Percentiles rank a stretch among this genome's conserved stretches.
phyloP scores from a whole-genome alignment of 768 basidiomycete species.

The Solioccasus polychromus region DNA sequence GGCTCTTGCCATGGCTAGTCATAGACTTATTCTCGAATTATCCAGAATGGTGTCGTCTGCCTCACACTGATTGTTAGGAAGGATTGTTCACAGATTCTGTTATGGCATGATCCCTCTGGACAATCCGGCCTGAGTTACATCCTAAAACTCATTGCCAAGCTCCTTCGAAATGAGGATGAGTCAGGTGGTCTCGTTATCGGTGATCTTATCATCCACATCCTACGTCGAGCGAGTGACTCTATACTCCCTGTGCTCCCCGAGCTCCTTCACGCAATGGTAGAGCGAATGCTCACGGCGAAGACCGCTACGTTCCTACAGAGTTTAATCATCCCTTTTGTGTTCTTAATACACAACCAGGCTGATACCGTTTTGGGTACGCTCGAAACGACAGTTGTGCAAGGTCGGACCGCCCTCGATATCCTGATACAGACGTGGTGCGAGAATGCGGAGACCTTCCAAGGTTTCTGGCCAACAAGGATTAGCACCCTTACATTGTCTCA shows the following conservation, averaged over 20 bases:
- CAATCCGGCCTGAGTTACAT: conserved; percentile 75
- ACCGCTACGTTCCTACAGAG: conserved; percentile 94
- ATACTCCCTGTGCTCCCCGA: conserved; percentile 85
- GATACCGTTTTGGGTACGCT: conserved; percentile 77
- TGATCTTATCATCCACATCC: conserved; percentile 89
- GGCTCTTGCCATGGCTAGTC: background rate
- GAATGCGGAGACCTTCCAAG: conserved; percentile 91
- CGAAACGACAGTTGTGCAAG: conserved; percentile 60
- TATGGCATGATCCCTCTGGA: conserved; percentile 68
- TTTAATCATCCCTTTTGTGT: conserved; percentile 89
- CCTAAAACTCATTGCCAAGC: conserved; percentile 71
- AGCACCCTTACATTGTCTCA: conserved; percentile 80
- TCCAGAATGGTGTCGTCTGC: conserved; percentile 76
- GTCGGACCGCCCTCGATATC: conserved; percentile 73
- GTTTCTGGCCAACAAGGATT: conserved; percentile 88
- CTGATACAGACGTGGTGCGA: conserved; percentile 94
- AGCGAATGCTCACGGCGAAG: conserved; percentile 77
- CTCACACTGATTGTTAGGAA: conserved; percentile 85
- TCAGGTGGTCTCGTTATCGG: conserved; percentile 92
- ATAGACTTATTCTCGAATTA: background rate
- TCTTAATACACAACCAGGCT: conserved; percentile 84
- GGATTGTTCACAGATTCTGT: conserved; percentile 76
- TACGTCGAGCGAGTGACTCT: conserved; percentile 77
- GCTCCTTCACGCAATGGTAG: conserved; percentile 79
- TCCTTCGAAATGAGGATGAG: conserved; percentile 80